Conservation (phyloP, 2,329 filamentous ascomycete species). For the Gremmenia infestans region DNA sequence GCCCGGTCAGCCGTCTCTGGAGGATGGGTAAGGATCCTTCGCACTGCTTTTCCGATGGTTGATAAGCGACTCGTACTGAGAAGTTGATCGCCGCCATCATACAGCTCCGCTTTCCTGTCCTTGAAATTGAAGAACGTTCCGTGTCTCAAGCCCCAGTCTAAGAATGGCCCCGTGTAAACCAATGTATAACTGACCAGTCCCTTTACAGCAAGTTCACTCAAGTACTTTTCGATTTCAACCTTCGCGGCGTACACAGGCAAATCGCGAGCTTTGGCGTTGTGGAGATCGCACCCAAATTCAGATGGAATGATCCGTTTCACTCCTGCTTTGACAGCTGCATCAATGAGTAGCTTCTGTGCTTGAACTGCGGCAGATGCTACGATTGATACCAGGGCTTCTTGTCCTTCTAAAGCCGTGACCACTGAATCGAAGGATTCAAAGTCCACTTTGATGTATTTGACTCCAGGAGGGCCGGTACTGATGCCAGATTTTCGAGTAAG, state of each 20-base stretch:
- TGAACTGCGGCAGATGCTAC: constrained; percentile 32
- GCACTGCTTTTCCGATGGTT: constrained; percentile 44
- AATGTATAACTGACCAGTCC: constrained; percentile 48
- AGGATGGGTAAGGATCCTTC: constrained; percentile 43
- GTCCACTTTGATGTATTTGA: constrained; percentile 44
- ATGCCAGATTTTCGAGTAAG: constrained; percentile 37
- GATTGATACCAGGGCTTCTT: constrained; percentile 53
- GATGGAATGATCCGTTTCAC: constrained; percentile 58
- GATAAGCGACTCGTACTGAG: constrained; percentile 44
- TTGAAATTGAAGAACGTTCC: constrained; percentile 43
- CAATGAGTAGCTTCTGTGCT: constrained; percentile 47
- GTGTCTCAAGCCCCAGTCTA: constrained; percentile 47
- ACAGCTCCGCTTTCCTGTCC: constrained; percentile 38
- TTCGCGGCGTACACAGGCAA: constrained; percentile 51
- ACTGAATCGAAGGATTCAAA: constrained; percentile 39
- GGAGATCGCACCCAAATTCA: constrained; percentile 45
- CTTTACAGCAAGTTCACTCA: constrained; percentile 36
- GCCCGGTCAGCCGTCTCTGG: constrained; percentile 48
- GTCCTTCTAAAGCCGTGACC: constrained; percentile 43
- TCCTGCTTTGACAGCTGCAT: constrained; percentile 52
- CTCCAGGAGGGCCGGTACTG: constrained; percentile 19
- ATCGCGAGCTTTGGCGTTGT: constrained; percentile 32
- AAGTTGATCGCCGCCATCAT: constrained; percentile 44
- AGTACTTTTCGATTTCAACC: constrained; percentile 36
- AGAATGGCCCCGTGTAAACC: constrained; percentile 48